Evolutionary conservation across 2,329 filamentous ascomycete species (phyloP).

Genomic region (Acrodontium crateriforme): DNA sequence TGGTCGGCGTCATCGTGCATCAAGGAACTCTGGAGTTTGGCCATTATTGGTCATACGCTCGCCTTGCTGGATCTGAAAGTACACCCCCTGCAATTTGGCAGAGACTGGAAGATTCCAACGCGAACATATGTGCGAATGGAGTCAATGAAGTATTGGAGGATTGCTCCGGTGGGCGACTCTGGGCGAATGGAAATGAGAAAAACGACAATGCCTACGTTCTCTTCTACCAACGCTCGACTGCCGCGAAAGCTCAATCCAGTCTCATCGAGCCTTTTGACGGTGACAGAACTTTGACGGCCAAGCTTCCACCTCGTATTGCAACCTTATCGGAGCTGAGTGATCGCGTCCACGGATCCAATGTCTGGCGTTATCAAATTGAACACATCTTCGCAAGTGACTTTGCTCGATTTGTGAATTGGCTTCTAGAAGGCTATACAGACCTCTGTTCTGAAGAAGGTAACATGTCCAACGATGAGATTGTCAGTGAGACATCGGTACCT

Average conservation of each 20-base stretch:
- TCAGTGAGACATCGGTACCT: not conserved
- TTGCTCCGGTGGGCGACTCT: slow-evolving; percentile 47
- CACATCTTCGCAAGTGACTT: slow-evolving; percentile 14
- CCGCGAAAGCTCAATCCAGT: slow-evolving; percentile 40
- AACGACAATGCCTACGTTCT: slow-evolving; percentile 81
- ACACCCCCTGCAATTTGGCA: slow-evolving; percentile 55
- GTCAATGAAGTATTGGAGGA: slow-evolving; percentile 55
- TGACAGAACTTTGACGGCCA: not conserved
- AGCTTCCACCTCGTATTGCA: slow-evolving; percentile 1
- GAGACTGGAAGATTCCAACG: slow-evolving; percentile 87
- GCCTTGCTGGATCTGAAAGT: slow-evolving; percentile 45
- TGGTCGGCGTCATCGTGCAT: slow-evolving; percentile 91
- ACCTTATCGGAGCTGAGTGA: slow-evolving; percentile 2
- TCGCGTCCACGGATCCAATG: slow-evolving; percentile 4
- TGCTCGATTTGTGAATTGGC: slow-evolving; percentile 9
- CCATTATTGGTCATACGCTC: slow-evolving; percentile 94
- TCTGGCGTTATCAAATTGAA: slow-evolving; percentile 7
- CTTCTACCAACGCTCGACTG: slow-evolving; percentile 70
- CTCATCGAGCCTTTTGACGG: slow-evolving; percentile 11
- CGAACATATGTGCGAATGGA: slow-evolving; percentile 54
- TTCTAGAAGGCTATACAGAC: slow-evolving; percentile 2
- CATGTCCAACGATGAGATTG: slow-evolving; percentile 2
- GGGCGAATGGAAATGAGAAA: slow-evolving; percentile 45
- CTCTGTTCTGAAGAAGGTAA: slow-evolving; percentile 2
- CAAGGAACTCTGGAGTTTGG: slow-evolving; percentile 85